Base-by-base conservation (phyloP, 2,329 filamentous ascomycete genomes). In the Aspergillus sp. region DNA sequence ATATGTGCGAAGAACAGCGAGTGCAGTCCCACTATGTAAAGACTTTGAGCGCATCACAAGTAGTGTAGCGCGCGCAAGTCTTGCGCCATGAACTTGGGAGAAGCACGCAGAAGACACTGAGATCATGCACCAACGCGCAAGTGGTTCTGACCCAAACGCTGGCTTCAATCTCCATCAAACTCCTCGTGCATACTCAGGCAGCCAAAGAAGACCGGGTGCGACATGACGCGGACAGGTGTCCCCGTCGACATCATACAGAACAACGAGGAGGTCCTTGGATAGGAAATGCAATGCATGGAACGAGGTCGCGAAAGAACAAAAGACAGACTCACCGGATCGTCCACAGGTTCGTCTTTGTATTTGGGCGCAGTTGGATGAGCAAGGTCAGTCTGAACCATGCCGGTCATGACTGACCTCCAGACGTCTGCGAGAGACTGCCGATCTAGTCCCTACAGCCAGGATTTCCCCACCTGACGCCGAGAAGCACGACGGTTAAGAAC, bases 341-440 rank as follows among this genome's bases (percentile, higher is more conserved):
- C 73, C 52, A 66, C 58, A 45, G 75, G 68, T 56, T 78, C 76
- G 67, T 78, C 74, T 70, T 79, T 79, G 71, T 78, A 78, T 58
- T 70, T 74, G 56, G 71, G 59, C 52, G 62, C 56, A 45, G 68
- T 54, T 54, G 65, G 61, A 64, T 68, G 68, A 62, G 63, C 68
- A 55, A 73, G 66, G 63, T 72, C 72, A 64, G 70, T 67, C 60
- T 73, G 72, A 67, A 74, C 69, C 71, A 75, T 73, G 62, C 70
- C 69, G 61, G 71, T 70, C 71, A 74, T 71, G 63, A 65, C 62
- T 64, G 64, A 64, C 60, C 64, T 64, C 54, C 53, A 53, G 56
- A 55, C 53, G 64, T 50, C 62, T 59, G 50, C 49, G 54, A 56
- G 56, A 45, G 54, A 62, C 42, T 13, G 40, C 11, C 40, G 34